Percentiles rank a stretch among this genome's conserved stretches.
phyloP scores from a whole-genome alignment of 768 basidiomycete species.

The Tulasnella sp. region DNA sequence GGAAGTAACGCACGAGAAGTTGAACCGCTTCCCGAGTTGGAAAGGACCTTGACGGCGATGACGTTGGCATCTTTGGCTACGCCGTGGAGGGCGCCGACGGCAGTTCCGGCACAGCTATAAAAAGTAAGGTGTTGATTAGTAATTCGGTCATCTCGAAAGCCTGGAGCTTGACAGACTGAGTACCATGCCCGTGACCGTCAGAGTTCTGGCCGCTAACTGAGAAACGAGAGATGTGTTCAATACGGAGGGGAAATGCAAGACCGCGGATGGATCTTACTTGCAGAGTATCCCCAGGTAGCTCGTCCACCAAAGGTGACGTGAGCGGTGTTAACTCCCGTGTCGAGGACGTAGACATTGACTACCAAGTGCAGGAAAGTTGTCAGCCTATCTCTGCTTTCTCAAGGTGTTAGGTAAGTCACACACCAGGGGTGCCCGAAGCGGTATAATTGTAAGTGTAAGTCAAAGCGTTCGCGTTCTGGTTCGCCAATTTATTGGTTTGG shows the following conservation, averaged over 20 bases:
- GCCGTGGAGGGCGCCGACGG: constrained; percentile 32
- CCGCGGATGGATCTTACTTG: constrained; percentile 12
- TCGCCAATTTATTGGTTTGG: neutral
- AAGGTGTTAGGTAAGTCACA: neutral
- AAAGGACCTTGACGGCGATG: constrained; percentile 27
- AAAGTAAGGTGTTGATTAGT: neutral
- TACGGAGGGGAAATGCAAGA: neutral
- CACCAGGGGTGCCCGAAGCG: neutral
- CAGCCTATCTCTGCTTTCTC: neutral
- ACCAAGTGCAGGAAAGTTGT: constrained; percentile 2
- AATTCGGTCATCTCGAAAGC: too few relatives aligned
- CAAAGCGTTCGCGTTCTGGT: constrained; percentile 4
- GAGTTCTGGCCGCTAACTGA: neutral
- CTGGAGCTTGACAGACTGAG: neutral
- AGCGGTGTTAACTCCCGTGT: constrained; percentile 26
- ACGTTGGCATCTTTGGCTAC: constrained; percentile 26
- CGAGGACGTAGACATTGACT: constrained; percentile 41
- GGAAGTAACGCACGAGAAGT: neutral
- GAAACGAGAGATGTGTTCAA: neutral
- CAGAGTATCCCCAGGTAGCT: constrained; percentile 16
- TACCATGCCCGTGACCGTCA: constrained; percentile 30
- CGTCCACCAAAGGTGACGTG: constrained; percentile 24
- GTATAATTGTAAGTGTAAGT: constrained; percentile 24
- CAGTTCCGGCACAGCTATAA: constrained; percentile 22
- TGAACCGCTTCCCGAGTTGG: constrained; percentile 16